Base-by-base conservation (phyloP, 2,329 filamentous ascomycete species). In the Botryotinia globosa region DNA sequence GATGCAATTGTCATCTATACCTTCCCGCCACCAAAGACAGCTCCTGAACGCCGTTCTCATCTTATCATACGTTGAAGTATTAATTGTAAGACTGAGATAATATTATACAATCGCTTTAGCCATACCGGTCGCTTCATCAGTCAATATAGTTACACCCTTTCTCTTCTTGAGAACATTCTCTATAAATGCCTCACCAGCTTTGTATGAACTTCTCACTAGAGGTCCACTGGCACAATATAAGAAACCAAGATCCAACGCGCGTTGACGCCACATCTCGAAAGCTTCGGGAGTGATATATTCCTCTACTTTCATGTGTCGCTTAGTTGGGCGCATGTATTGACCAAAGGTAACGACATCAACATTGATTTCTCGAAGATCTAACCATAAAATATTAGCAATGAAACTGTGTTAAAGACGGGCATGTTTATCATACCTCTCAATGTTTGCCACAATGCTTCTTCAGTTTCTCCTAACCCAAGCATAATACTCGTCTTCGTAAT, bases 401-500 rank as follows among this genome's bases (percentile, higher is more conserved):
- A 22, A 4, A 3, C n/a, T 18, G 6, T 42, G 22, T 16, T 2
- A 5, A 32, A 32, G 18, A 14, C 51, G 6, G n/a, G 18, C 65
- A 20, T 22, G 34, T 3, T 37, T 44, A 42, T 78, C 84, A 78
- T 83, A 91, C 90, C 89, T 81, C 86, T 88, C 74, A 98, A 83
- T 0, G 95, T 89, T 75, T 92, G 89, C 88, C 90, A 91, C 1
- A 99, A 82, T 83, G 98, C 92, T 29, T 92, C 88, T 79, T 98
- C 94, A 39, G 91, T 94, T 86, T 99, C 96, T 20, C 96, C 96
- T 8, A 99, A 84, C 6, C 96, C 96, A 37, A 99, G 87, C 96
- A 99, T 99, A 75, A 99, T 89, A 77, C 94, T 97, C 1, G 96
- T 98, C 87, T 99, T 99, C n/a, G 96, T 99, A 79, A 99, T 97